A percentile compares a stretch with the other conserved stretches of the same genome.
phyloP scores from a whole-genome alignment of 805 yeast species.

The Ogataea methylovora region DNA sequence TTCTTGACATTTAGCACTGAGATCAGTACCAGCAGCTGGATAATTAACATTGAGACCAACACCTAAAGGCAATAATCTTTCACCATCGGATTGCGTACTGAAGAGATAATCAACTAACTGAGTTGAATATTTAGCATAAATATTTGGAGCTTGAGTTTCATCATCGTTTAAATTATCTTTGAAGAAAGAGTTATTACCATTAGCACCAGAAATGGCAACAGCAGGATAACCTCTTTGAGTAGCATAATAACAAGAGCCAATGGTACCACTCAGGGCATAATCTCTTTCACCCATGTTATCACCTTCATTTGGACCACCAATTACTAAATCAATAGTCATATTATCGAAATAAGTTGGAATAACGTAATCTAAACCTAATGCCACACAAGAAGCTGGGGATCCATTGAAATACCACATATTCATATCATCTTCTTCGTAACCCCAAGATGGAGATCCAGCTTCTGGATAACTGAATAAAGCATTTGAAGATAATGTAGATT shows the following conservation, averaged over 20 bases:
- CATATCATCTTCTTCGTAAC: slow-evolving; percentile 34
- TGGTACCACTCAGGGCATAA: slow-evolving; percentile 41
- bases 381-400: slow-evolving; percentile 46
- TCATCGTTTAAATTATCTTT: slow-evolving; percentile 37
- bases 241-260: slow-evolving; percentile 42
- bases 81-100: slow-evolving; percentile 28
- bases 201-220: slow-evolving; percentile 45
- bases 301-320: slow-evolving; percentile 50
- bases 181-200: slow-evolving; percentile 40
- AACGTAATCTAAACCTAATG: slow-evolving; percentile 40
- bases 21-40: slow-evolving; percentile 37
- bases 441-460: slow-evolving; percentile 48
- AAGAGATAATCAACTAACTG: slow-evolving; percentile 33
- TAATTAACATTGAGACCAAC: slow-evolving; percentile 42
- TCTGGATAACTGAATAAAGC: slow-evolving; percentile 42
- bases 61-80: slow-evolving; percentile 32
- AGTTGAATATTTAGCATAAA: slow-evolving; percentile 33
- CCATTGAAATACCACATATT: slow-evolving; percentile 50
- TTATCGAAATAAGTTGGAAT: slow-evolving; percentile 38
- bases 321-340: slow-evolving; percentile 38
- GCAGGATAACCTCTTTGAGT: slow-evolving; percentile 42
- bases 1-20: slow-evolving; percentile 27
- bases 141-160: slow-evolving; percentile 33
- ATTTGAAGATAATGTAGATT: slow-evolving; percentile 31
- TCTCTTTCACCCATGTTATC: slow-evolving; percentile 35